Conservation (phyloP, 768 basidiomycete genomes). For the Suillus alpinus region DNA sequence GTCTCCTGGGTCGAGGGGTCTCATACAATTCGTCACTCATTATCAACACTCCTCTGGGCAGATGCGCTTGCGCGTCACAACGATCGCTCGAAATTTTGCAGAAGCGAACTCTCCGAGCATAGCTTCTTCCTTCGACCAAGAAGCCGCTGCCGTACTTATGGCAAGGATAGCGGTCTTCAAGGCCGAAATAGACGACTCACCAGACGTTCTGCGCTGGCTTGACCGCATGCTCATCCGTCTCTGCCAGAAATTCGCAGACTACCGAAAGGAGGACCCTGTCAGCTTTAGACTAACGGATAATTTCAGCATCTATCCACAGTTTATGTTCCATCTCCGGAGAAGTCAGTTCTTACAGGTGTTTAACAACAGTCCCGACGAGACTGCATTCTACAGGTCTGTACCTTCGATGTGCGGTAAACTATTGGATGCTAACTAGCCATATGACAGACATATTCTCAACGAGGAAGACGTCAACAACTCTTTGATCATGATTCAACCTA, state of each 20-base stretch:
- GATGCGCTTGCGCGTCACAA: slow-evolving; percentile 93
- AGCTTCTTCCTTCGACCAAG: slow-evolving; percentile 94
- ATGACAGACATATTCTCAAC: slow-evolving; percentile 81
- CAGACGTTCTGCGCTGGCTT: slow-evolving; percentile 95
- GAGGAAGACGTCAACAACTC: slow-evolving; percentile 99
- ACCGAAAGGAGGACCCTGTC: slow-evolving; percentile 94
- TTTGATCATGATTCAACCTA: slow-evolving; percentile 99
- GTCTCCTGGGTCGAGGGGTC: slow-evolving; percentile 84
- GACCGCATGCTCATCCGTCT: slow-evolving; percentile 98
- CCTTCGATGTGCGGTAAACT: not conserved
- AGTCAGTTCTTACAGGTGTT: slow-evolving; percentile 99
- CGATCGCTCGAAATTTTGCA: slow-evolving; percentile 95
- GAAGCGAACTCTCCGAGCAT: slow-evolving; percentile 95
- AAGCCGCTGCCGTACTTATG: slow-evolving; percentile 97
- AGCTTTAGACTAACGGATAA: slow-evolving; percentile 93
- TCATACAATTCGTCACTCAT: slow-evolving; percentile 98
- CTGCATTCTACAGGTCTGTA: slow-evolving; percentile 90
- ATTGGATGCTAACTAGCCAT: slow-evolving; percentile 8
- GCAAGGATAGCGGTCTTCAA: slow-evolving; percentile 99
- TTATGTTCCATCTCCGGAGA: slow-evolving; percentile 98
- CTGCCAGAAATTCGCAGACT: slow-evolving; percentile 99
- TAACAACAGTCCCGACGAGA: slow-evolving; percentile 99
- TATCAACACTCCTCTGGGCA: slow-evolving; percentile 98
- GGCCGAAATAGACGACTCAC: slow-evolving; percentile 96
- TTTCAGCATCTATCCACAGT: slow-evolving; percentile 99